Evolutionary conservation across 768 basidiomycete species (phyloP), one percentile per base, ranked within the genome.

Genomic region (Boletus rex-veris): DNA sequence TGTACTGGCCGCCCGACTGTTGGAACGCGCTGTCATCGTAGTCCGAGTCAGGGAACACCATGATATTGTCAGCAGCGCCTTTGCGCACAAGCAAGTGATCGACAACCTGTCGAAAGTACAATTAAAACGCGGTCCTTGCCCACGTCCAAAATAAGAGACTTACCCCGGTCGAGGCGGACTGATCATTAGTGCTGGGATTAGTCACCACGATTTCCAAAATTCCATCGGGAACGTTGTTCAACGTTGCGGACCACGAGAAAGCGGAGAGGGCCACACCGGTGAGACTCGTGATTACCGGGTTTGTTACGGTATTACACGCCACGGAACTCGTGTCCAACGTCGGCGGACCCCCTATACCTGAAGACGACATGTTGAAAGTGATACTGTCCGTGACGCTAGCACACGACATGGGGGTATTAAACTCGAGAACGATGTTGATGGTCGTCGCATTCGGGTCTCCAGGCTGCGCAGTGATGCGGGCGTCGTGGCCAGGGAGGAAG

Each of bases 401-500:
- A 62, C 94, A 96, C 54, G 80, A 74, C 94, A 97, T 94, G 31
- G 61, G 66, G 7, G 75, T 69, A 59, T 86, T 93, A 73, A 91
- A 97, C 72, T 96, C 88, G 57, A 97, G 76, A 0, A 77, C 65
- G 50, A 97, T 81, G 57, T 86, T 73, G 48, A 91, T 68, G 3
- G 70, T 73, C 8, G 80, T 82, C 1, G 80, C 80, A 26, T 82
- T 83, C 51, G 80, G 72, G 24, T 78, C 67, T 2, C 62, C 66
- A 9, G 60, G 8, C 1, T 37, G 49, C 18, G 77, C 78, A 16
- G 70, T 67, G 37, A 92, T 73, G 40, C 94, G 87, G 40, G 83
- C 77, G 62, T 97, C 94, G 68, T 97, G 94, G 2, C 94, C 93
- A 0, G 94, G 94, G 3, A 71, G 66, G 71, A 96, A 96, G 50